Percentiles rank a stretch among this genome's conserved stretches.
phyloP scores from a whole-genome alignment of 257 asterid species.

The Dorcoceras hygrometricum region DNA sequence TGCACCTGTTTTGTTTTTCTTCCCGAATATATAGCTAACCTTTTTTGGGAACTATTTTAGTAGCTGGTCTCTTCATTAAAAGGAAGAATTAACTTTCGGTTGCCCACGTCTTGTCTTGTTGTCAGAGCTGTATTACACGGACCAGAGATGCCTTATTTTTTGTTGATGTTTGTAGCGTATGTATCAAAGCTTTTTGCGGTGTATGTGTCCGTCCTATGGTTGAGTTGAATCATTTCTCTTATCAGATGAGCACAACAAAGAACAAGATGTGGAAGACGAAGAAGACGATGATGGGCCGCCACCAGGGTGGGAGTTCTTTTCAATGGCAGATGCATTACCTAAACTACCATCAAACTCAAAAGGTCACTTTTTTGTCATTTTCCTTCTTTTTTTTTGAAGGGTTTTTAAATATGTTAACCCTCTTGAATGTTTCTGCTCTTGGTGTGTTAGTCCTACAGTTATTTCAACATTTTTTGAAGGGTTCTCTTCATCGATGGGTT shows the following conservation, averaged over 20 bases:
- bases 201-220: not conserved
- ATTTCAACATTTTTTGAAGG: not conserved
- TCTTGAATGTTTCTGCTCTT: constrained; percentile 18
- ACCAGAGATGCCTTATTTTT: not conserved
- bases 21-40: not conserved
- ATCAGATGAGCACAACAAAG: constrained; percentile 46
- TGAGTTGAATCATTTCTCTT: constrained; percentile 28
- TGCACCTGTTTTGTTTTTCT: not conserved
- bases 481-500: constrained; percentile 17
- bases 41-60: not conserved
- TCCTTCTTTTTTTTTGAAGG: constrained; percentile 10
- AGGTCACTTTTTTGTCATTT: constrained; percentile 30
- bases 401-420: constrained; percentile 16
- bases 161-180: not conserved
- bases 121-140: not conserved
- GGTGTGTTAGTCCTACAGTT: not conserved
- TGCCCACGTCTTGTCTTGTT: not conserved
- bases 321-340: constrained; percentile 39
- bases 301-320: constrained; percentile 56
- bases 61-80: not conserved
- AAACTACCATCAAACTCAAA: constrained; percentile 27
- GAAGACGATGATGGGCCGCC: constrained; percentile 57
- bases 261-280: constrained; percentile 57
- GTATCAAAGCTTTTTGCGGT: not conserved
- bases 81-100: not conserved